These are phyloP conservation scores for Aspergillus sp. DNA, from an alignment of 2,329 filamentous ascomycete genomes.

Conservation along the genomic window DNA sequence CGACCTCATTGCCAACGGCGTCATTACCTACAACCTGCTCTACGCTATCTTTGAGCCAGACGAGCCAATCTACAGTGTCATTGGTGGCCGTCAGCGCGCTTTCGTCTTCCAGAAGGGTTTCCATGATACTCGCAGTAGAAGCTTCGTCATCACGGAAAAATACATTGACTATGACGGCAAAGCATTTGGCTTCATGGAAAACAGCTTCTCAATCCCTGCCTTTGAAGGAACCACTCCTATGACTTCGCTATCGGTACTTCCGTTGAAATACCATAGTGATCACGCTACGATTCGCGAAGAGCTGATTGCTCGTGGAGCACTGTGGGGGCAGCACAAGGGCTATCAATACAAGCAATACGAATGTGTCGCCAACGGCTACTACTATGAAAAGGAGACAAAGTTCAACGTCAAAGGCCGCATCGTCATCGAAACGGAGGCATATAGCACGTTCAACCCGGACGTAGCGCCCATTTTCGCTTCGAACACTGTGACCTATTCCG, in stretches of 20 bases:
- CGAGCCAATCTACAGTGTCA: constrained; percentile 20
- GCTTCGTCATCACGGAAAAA: constrained; percentile 13
- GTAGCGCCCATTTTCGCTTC: not conserved
- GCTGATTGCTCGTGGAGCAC: constrained; percentile 52
- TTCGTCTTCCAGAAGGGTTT: constrained; percentile 13
- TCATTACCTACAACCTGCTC: constrained; percentile 37
- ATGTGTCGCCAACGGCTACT: constrained; percentile 45
- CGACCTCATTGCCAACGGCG: constrained; percentile 56
- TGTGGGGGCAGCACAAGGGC: constrained; percentile 53
- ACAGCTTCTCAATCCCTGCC: constrained; percentile 38
- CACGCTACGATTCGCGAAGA: constrained; percentile 42
- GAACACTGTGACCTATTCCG: not conserved
- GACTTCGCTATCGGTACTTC: not conserved
- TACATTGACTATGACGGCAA: constrained; percentile 28
- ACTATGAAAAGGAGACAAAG: constrained; percentile 22
- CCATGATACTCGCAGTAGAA: constrained; percentile 10
- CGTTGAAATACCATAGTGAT: constrained; percentile 34
- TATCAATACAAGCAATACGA: constrained; percentile 57
- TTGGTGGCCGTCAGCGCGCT: constrained; percentile 14
- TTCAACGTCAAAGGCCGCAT: constrained; percentile 14
- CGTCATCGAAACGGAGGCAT: constrained; percentile 1
- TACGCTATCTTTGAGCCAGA: constrained; percentile 46
- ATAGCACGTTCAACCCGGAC: not conserved
- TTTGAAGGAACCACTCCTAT: not conserved
- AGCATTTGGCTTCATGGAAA: constrained; percentile 39